Evolutionary conservation across 805 yeast species (phyloP), one percentile per base, ranked within the genome.

Genomic region (Candida insectorum): DNA sequence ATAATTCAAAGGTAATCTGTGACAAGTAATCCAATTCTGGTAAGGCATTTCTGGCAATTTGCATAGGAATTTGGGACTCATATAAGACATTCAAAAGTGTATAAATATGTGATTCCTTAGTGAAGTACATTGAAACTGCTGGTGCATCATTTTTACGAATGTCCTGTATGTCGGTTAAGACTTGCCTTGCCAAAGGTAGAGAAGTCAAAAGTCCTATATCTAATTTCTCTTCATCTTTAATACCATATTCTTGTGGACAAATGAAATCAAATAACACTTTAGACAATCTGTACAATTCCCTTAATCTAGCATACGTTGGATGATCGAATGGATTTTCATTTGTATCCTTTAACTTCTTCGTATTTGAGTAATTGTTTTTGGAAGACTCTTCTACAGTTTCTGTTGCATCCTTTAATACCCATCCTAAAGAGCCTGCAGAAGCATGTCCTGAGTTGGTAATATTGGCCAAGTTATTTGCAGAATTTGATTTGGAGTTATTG

Each of bases 201-300:
- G 96, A 86, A 0, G 99, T 93, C 48, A 93, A 67, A 37, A 93
- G 66, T 4, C 99, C 99, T 62, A 93, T 93, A 55, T 93, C 99
- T 40, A 93, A 72, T 54, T 93, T 93, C 58, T 93, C 98, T 49
- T 83, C 81, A 52, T 88, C 95, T 44, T 89, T 87, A 48, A 93
- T 93, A 43, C 99, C 99, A 55, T 93, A 93, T 55, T 93, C 99
- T 58, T 93, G 97, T 7, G 99, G 99, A 60, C 97, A 93, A 30
- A 93, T 88, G 53, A 91, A 93, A 60, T 93, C 99, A 64, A 93
- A 93, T 42, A 93, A 63, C 5, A 93, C 96, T 57, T 93, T 94
- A 1, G 96, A 85, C 36, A 93, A 69, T 43, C 91, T 71, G 56
- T 89, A 93, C 33, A 93, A 71, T 55, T 93, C 98, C 45, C 97